Percentiles rank a stretch among this genome's conserved stretches.
Evolutionary conservation across 306 rosid genomes (phyloP).

Genomic region (Rosa rugosa): DNA sequence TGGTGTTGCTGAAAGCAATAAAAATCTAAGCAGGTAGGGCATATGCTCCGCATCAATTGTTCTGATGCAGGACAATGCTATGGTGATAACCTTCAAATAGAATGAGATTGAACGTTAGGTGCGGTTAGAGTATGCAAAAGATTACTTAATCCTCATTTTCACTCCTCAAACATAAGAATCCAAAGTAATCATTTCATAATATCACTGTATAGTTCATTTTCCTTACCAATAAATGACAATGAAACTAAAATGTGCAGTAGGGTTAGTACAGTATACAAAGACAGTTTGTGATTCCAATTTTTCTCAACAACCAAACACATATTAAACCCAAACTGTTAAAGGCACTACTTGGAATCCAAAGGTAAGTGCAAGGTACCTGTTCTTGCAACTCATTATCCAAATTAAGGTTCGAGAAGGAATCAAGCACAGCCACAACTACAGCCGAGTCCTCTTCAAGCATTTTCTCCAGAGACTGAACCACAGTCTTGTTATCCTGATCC

Average conservation of each 20-base stretch:
- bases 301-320: neutral
- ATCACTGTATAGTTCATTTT: neutral
- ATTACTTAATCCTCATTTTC: neutral
- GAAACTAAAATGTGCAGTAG: neutral
- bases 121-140: neutral
- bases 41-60: conserved; percentile 37
- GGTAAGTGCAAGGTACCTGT: conserved; percentile 26
- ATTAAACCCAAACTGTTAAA: neutral
- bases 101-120: conserved; percentile 4
- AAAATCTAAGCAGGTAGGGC: conserved; percentile 39
- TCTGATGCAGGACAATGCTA: conserved; percentile 41
- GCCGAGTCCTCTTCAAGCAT: conserved; percentile 40
- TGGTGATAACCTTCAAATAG: conserved; percentile 28
- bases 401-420: conserved; percentile 37
- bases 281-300: neutral
- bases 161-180: neutral
- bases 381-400: conserved; percentile 37
- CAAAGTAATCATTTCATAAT: neutral
- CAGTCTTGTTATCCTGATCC: conserved; percentile 30
- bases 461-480: conserved; percentile 37
- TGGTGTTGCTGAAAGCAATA: conserved; percentile 40
- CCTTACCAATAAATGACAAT: neutral
- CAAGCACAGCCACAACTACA: conserved; percentile 37
- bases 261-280: neutral
- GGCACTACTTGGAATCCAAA: neutral